phyloP scores from a whole-genome alignment of 441 rosid species.

The Isatis lusitanica region DNA sequence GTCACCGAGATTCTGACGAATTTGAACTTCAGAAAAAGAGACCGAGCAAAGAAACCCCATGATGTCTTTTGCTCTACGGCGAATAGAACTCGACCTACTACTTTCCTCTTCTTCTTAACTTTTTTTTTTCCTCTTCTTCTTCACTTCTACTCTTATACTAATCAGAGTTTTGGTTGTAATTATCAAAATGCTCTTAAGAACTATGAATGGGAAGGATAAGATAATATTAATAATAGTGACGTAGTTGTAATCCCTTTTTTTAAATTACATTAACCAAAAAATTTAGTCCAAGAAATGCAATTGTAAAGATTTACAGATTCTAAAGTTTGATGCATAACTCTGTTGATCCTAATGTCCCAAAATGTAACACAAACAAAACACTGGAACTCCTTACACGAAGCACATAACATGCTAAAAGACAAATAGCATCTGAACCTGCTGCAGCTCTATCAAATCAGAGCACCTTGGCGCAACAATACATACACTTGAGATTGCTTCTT shows the following conservation, averaged over 20 bases:
- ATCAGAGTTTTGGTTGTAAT: too few relatives aligned
- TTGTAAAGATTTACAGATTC: background rate
- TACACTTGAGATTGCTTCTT: conserved; percentile 91
- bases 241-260: too few relatives aligned
- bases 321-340: background rate
- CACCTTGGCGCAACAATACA: conserved; percentile 99
- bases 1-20: conserved; percentile 76
- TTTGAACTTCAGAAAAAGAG: conserved; percentile 63
- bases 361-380: conserved; percentile 92
- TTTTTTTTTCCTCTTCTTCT: conserved; percentile 25
- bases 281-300: background rate
- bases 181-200: too few relatives aligned
- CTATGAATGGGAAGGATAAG: too few relatives aligned
- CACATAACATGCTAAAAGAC: conserved; percentile 83
- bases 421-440: conserved; percentile 85
- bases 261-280: too few relatives aligned
- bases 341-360: conserved; percentile 52
- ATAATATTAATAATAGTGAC: too few relatives aligned
- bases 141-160: conserved; percentile 21
- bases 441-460: conserved; percentile 87
- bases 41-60: conserved; percentile 65
- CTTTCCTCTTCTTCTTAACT: background rate
- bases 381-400: conserved; percentile 80
- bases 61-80: conserved; percentile 69
- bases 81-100: conserved; percentile 48